Evolutionary conservation across 805 yeast genomes (phyloP).

Genomic region (Candida gorgasii): DNA sequence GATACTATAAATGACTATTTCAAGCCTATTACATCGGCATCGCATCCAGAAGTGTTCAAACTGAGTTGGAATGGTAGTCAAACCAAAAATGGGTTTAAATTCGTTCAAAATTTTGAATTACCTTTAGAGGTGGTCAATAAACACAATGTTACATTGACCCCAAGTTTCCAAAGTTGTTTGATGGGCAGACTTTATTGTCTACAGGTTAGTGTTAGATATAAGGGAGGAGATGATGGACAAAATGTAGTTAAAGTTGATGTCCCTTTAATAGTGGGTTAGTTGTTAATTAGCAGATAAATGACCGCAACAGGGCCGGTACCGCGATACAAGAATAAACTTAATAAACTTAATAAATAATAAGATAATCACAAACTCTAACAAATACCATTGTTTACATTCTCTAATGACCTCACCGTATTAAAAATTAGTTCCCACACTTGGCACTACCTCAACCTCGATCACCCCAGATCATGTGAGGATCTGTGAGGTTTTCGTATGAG

Average conservation of each 20-base stretch:
- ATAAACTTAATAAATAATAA: too few relatives aligned
- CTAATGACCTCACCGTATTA: too few relatives aligned
- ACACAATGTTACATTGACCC: constrained; percentile 52
- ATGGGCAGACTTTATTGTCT: constrained; percentile 59
- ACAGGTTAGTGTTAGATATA: constrained; percentile 47
- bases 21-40: constrained; percentile 25
- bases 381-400: too few relatives aligned
- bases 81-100: constrained; percentile 16
- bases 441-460: too few relatives aligned
- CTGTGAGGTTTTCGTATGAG: too few relatives aligned
- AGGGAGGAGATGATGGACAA: constrained; percentile 40
- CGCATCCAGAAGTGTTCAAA: constrained; percentile 26
- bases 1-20: constrained; percentile 41
- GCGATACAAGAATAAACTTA: too few relatives aligned
- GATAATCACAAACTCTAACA: too few relatives aligned
- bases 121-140: constrained; percentile 45
- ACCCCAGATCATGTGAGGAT: constrained; percentile 1
- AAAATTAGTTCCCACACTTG: too few relatives aligned
- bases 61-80: constrained; percentile 31
- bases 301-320: too few relatives aligned
- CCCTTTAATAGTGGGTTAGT: constrained; percentile 35
- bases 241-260: constrained; percentile 35
- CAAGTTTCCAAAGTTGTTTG: constrained; percentile 64
- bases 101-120: constrained; percentile 36
- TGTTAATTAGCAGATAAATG: too few relatives aligned